A percentile compares a stretch with the other conserved stretches of the same genome.
These are phyloP conservation scores for Termitomyces sp. DNA, from an alignment of 1,284 basidiomycete species.

Conservation along the genomic window DNA sequence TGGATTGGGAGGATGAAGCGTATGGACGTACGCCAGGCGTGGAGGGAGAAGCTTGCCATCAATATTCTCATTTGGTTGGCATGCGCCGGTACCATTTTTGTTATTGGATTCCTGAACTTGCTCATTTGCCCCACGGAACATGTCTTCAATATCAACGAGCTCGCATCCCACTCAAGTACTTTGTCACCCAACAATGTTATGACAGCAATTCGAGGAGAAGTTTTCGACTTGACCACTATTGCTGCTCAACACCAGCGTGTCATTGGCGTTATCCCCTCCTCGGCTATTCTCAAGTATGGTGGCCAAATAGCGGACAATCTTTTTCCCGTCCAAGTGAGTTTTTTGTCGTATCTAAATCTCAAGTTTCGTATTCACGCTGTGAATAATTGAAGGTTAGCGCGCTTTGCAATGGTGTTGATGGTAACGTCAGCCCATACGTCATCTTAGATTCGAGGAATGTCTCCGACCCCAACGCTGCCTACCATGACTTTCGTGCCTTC, in stretches of 20 bases:
- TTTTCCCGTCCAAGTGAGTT: constrained; percentile 88
- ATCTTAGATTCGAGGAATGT: constrained; percentile 76
- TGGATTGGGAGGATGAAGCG: constrained; percentile 90
- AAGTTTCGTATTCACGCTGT: constrained; percentile 9
- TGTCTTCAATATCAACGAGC: constrained; percentile 78
- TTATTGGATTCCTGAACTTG: constrained; percentile 85
- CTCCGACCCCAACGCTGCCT: constrained; percentile 77
- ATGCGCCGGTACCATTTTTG: constrained; percentile 84
- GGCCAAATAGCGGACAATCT: constrained; percentile 73
- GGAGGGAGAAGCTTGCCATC: constrained; percentile 95
- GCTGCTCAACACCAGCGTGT: constrained; percentile 58
- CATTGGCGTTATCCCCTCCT: constrained; percentile 73
- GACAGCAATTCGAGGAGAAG: constrained; percentile 86
- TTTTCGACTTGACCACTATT: constrained; percentile 74
- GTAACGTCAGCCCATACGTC: constrained; percentile 82
- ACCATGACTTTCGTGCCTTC: constrained; percentile 92
- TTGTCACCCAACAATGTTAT: constrained; percentile 72
- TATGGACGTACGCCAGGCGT: constrained; percentile 90
- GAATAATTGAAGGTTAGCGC: constrained; percentile 68
- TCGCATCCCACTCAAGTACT: constrained; percentile 65
- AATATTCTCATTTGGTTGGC: constrained; percentile 97
- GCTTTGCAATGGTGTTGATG: constrained; percentile 84
- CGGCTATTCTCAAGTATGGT: constrained; percentile 79
- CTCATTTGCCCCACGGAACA: constrained; percentile 95
- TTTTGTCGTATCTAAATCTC: background rate